These are phyloP conservation scores for Warburgia ugandensis DNA, from an alignment of 164 flowering plant species.

Conservation along the genomic window DNA sequence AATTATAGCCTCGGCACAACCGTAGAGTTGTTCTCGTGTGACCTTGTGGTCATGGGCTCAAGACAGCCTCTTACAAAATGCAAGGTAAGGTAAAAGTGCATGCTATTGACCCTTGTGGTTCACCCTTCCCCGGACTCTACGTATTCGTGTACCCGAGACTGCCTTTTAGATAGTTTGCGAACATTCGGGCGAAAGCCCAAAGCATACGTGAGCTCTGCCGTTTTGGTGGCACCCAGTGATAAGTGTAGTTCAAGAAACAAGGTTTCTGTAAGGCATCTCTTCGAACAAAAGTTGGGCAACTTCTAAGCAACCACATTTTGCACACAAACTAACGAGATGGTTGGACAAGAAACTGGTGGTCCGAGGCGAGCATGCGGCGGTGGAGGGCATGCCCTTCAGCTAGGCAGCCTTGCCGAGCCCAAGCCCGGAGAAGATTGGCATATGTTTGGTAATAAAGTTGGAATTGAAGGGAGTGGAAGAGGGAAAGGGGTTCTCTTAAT, in stretches of 20 bases:
- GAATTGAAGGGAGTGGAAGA: constrained; percentile 22
- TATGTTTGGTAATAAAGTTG: constrained; percentile 25
- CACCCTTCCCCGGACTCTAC: too few relatives aligned
- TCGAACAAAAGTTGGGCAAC: constrained; percentile 50
- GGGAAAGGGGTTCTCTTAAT: constrained; percentile 32
- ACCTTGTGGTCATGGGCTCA: too few relatives aligned
- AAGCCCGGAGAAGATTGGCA: constrained; percentile 37
- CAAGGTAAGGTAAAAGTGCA: too few relatives aligned
- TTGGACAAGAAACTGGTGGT: constrained; percentile 26
- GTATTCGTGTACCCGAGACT: too few relatives aligned
- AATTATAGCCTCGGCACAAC: too few relatives aligned
- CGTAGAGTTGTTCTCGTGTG: too few relatives aligned
- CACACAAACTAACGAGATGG: constrained; percentile 55
- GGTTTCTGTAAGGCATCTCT: constrained; percentile 57
- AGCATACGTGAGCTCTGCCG: constrained; percentile 30
- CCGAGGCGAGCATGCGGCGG: constrained; percentile 26
- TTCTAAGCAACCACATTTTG: constrained; percentile 41
- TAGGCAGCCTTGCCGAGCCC: constrained; percentile 32
- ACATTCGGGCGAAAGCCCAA: constrained; percentile 39
- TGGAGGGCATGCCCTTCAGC: constrained; percentile 35
- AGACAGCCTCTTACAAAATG: too few relatives aligned
- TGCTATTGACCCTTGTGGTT: too few relatives aligned
- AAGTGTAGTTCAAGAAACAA: constrained; percentile 67
- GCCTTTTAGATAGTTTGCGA: too few relatives aligned
- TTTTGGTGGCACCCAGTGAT: constrained; percentile 54